Base-by-base conservation (phyloP, 2,329 filamentous ascomycete genomes). In the Septoria linicola region DNA sequence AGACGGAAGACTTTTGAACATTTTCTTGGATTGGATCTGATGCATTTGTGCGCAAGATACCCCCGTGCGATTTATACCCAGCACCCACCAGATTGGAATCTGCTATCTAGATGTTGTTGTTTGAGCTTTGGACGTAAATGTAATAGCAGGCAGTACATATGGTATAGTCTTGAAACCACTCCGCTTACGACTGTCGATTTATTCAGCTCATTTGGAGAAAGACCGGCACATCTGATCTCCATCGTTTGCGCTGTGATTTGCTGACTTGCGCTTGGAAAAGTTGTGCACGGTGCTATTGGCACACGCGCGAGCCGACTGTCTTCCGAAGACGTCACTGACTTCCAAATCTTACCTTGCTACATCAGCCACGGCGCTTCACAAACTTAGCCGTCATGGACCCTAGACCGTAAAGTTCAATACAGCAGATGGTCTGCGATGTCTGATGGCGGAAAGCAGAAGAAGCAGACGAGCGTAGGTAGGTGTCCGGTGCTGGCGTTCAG, bases 401-500 rank as follows among this genome's bases (percentile, higher is more conserved):
- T 16, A 16, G 31, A 44, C 49, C 30, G 37, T 32, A 6, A 27
- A 11, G 21, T 16, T 3, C 16, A 27, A n/a, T 25, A 16, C 31
- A 39, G 50, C 50, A 44, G 50, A 53, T 25, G 45, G 13, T 37
- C 44, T 32, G 50, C 50, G 36, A 54, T 54, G 51, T 54, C 51
- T 54, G 51, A 54, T 54, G 46, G 50, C 32, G 50, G 40, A 35
- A 49, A 49, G 23, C 32, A 41, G 31, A 41, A 37, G 34, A 46
- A 49, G 51, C 58, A 25, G 62, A 66, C 34, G 58, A 64, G 30
- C 59, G 55, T 53, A 58, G 63, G 27, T 58, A 58, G 34, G 21
- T 43, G 42, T 21, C 14, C 3, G 30, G 13, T 23, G 17, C n/a
- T n/a, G n/a, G n/a, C n/a, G n/a, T n/a, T 21, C 11, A 37, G 13